phyloP scores from a whole-genome alignment of 179 eudicot genomes.

The Patellifolia procumbens region DNA sequence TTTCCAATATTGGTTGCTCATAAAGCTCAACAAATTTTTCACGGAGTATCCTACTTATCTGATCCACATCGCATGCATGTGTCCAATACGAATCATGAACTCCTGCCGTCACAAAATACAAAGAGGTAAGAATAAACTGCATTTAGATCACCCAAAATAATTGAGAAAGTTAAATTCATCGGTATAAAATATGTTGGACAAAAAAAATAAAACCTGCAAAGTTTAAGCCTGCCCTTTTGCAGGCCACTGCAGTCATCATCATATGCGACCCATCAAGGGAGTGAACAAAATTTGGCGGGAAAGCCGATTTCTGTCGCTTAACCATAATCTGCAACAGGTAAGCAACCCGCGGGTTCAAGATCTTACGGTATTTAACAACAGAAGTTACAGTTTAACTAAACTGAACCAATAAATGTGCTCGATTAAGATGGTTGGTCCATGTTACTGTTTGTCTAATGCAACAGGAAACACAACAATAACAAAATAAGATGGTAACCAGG shows the following conservation, averaged over 20 bases:
- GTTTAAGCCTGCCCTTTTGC: conserved; percentile 74
- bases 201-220: conserved; percentile 66
- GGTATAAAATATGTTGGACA: not conserved
- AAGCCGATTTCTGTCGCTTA: conserved; percentile 87
- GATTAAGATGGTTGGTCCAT: not conserved
- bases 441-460: not conserved
- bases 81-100: conserved; percentile 99
- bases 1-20: conserved; percentile 79
- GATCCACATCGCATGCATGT: conserved; percentile 93
- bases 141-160: not conserved
- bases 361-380: not conserved
- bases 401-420: not conserved
- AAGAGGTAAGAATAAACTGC: not conserved
- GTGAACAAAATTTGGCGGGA: conserved; percentile 97
- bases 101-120: conserved; percentile 43
- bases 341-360: not conserved
- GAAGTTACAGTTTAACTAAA: not conserved
- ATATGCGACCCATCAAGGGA: conserved; percentile 98
- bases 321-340: conserved; percentile 58
- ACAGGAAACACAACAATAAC: not conserved
- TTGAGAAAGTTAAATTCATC: not conserved
- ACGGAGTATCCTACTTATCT: conserved; percentile 73
- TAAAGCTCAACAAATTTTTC: conserved; percentile 96
- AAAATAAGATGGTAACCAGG: not conserved
- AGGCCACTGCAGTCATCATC: conserved; percentile 99